Percentiles rank a stretch among this genome's conserved stretches.
These are phyloP conservation scores for Gardenia jasminoides DNA, from an alignment of 257 asterid species.

Conservation along the genomic window DNA sequence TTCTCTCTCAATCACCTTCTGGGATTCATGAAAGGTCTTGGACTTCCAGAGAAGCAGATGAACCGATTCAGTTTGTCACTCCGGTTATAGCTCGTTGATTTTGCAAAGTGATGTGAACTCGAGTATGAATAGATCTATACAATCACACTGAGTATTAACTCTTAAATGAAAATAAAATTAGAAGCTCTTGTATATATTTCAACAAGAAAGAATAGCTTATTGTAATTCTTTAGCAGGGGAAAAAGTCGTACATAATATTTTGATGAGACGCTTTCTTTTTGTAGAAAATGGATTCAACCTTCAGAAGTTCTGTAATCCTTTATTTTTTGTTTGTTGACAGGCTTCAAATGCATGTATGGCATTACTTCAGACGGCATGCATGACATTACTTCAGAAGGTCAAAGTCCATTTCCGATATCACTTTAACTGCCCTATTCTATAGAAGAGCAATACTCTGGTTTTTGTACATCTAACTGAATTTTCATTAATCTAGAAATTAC, in stretches of 20 bases:
- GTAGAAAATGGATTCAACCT: not conserved
- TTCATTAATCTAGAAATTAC: conserved; percentile 47
- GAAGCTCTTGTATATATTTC: not conserved
- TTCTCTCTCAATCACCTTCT: conserved; percentile 56
- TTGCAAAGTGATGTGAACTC: not conserved
- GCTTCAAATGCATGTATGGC: not conserved
- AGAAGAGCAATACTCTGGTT: conserved; percentile 26
- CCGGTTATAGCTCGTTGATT: conserved; percentile 50
- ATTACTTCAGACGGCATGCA: not conserved
- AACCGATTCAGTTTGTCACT: conserved; percentile 38
- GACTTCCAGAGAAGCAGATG: conserved; percentile 48
- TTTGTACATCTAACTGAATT: conserved; percentile 50
- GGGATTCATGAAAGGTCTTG: conserved; percentile 39
- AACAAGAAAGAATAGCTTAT: not conserved
- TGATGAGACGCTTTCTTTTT: not conserved
- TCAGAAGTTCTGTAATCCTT: not conserved
- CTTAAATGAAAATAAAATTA: not conserved
- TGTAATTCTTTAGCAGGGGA: conserved; percentile 2
- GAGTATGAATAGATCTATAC: not conserved
- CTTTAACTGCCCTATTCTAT: conserved; percentile 12
- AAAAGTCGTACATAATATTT: not conserved
- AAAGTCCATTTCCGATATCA: not conserved
- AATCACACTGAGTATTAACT: not conserved
- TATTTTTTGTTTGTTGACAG: not conserved
- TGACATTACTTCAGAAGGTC: not conserved